phyloP scores from a whole-genome alignment of 2,329 filamentous ascomycete species.

The Xylariaceae sp. region DNA sequence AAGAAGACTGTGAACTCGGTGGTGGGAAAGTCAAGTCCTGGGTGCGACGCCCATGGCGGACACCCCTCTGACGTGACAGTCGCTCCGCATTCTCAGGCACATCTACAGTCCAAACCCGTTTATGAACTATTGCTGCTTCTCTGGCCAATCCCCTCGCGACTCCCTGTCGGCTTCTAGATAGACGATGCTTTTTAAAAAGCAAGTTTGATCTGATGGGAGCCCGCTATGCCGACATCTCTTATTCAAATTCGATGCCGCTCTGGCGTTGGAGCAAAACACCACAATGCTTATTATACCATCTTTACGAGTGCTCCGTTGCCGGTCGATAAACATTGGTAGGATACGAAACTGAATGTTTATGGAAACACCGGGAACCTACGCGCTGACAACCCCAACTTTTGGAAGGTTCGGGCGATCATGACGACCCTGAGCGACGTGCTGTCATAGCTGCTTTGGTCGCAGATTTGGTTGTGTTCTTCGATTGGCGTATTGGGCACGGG shows the following conservation, averaged over 20 bases:
- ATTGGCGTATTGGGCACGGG: constrained; percentile 4
- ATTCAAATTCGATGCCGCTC: constrained; percentile 1
- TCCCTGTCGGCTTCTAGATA: constrained; percentile 3
- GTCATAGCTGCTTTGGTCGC: constrained; percentile 5
- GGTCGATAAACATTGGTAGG: not conserved
- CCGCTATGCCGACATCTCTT: not conserved
- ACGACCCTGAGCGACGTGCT: constrained; percentile 1
- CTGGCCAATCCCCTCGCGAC: constrained; percentile 4
- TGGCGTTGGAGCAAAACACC: constrained; percentile 8
- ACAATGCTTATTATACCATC: constrained; percentile 6
- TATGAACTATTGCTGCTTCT: constrained; percentile 1
- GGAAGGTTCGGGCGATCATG: constrained; percentile 1
- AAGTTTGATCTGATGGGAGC: not conserved
- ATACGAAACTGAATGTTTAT: constrained; percentile 7
- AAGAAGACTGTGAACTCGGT: not conserved
- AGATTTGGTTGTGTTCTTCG: constrained; percentile 5
- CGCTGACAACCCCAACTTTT: constrained; percentile 2
- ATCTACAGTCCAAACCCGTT: not conserved
- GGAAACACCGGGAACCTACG: constrained; percentile 4
- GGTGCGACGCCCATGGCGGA: constrained; percentile 1
- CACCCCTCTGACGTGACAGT: not conserved
- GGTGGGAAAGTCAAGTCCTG: constrained; percentile 1
- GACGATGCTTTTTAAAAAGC: not conserved
- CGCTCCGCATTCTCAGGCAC: not conserved
- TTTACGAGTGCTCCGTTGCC: constrained; percentile 3